Conservation (phyloP, 305 asterid genomes). For the Fraxinus sp. region DNA sequence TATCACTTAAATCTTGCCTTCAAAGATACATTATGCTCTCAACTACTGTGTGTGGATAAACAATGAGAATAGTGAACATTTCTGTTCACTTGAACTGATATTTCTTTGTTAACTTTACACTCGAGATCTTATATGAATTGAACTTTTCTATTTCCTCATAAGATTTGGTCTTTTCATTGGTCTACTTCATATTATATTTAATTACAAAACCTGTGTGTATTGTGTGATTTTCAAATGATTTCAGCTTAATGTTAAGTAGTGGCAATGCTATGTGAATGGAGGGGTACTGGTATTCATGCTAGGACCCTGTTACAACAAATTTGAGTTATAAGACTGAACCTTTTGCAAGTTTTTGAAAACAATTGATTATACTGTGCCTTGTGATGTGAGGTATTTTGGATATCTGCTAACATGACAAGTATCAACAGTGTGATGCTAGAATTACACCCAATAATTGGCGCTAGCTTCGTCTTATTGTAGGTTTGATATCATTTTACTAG, state of each 20-base stretch:
- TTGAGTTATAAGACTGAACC: neutral
- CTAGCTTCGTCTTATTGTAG: too few relatives aligned
- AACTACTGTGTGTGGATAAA: neutral
- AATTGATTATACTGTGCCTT: neutral
- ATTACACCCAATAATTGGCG: too few relatives aligned
- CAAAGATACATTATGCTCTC: neutral
- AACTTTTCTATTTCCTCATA: neutral
- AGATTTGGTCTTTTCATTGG: too few relatives aligned
- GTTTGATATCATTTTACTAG: too few relatives aligned
- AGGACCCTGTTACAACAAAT: neutral
- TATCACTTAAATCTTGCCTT: neutral
- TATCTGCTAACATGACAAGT: neutral
- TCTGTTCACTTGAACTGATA: neutral
- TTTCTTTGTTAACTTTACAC: neutral
- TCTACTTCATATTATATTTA: too few relatives aligned
- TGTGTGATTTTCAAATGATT: neutral
- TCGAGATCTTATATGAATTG: neutral
- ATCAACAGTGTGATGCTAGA: too few relatives aligned
- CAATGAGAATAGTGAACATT: neutral
- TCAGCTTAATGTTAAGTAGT: neutral
- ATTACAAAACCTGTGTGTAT: neutral
- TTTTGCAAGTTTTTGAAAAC: neutral
- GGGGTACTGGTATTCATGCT: neutral
- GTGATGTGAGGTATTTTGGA: neutral
- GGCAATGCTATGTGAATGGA: neutral